phyloP scores from a whole-genome alignment of 768 basidiomycete genomes.

The Sistotremastrum niveocremeum region DNA sequence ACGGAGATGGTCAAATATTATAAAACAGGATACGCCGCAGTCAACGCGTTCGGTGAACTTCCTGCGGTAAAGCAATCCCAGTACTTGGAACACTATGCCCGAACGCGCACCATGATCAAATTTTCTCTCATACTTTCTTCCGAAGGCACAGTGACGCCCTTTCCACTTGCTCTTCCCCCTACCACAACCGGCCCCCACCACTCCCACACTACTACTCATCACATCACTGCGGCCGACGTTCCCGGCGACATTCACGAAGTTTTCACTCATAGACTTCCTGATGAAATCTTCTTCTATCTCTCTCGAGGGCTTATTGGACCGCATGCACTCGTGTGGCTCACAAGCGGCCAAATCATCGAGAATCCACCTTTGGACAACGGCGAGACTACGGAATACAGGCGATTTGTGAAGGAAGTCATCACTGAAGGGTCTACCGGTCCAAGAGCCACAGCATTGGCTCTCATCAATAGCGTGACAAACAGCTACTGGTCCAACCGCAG shows the following conservation, averaged over 20 bases:
- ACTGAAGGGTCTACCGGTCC: conserved; percentile 93
- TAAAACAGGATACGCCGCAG: conserved; percentile 76
- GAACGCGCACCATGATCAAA: conserved; percentile 84
- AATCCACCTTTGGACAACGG: conserved; percentile 87
- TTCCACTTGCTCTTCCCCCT: conserved; percentile 54
- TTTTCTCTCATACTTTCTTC: conserved; percentile 83
- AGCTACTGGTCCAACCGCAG: conserved; percentile 69
- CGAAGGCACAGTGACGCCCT: conserved; percentile 69
- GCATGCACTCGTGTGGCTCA: conserved; percentile 90
- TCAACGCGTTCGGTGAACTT: conserved; percentile 65
- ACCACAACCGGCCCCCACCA: conserved; percentile 31
- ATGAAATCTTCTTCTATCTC: conserved; percentile 93
- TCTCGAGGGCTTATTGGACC: conserved; percentile 85
- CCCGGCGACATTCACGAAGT: conserved; percentile 88
- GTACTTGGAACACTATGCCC: conserved; percentile 78
- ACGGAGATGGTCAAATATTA: conserved; percentile 90
- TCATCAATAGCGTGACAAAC: conserved; percentile 71
- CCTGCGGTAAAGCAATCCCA: conserved; percentile 66
- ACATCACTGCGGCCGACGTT: conserved; percentile 75
- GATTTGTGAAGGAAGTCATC: conserved; percentile 91
- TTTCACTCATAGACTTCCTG: conserved; percentile 87
- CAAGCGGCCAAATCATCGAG: conserved; percentile 72
- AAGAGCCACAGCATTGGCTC: conserved; percentile 77
- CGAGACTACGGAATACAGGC: conserved; percentile 86
- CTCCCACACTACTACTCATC: conserved; percentile 41